Conservation (phyloP, 202 grass and related monocot genomes). For the Zizania palustris region DNA sequence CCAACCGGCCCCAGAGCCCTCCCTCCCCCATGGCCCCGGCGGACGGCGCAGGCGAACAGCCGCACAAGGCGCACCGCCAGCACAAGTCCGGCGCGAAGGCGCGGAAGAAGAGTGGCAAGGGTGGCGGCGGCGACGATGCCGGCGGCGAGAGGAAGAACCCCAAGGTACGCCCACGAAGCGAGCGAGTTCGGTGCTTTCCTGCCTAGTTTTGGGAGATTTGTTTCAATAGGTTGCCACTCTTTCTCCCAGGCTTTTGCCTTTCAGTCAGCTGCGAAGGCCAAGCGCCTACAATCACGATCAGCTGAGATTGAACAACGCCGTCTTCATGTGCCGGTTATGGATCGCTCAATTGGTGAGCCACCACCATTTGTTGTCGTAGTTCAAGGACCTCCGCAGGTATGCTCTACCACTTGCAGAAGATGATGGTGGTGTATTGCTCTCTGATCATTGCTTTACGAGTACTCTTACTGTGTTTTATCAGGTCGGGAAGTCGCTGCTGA, state of each 20-base stretch:
- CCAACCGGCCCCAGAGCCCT: not conserved
- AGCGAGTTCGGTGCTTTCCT: not conserved
- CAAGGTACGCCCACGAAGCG: constrained; percentile 60
- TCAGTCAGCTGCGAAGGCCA: constrained; percentile 82
- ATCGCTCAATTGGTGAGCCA: constrained; percentile 76
- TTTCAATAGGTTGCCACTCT: constrained; percentile 28
- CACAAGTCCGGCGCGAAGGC: constrained; percentile 75
- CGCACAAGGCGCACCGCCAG: constrained; percentile 75
- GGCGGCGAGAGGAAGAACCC: constrained; percentile 71
- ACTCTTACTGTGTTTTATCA: constrained; percentile 25
- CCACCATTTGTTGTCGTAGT: constrained; percentile 94
- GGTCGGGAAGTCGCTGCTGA: constrained; percentile 93
- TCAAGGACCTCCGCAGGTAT: constrained; percentile 88
- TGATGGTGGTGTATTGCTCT: constrained; percentile 12
- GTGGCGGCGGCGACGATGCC: constrained; percentile 51
- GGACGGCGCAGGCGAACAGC: constrained; percentile 54
- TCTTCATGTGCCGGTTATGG: constrained; percentile 86
- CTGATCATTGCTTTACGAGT: constrained; percentile 22
- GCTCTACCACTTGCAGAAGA: constrained; percentile 19
- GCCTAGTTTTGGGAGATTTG: constrained; percentile 19
- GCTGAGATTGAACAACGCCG: constrained; percentile 84
- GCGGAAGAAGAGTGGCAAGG: constrained; percentile 70
- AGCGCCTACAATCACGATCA: constrained; percentile 71
- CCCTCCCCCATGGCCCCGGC: constrained; percentile 43
- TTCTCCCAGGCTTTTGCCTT: constrained; percentile 89